A percentile compares a stretch with the other conserved stretches of the same genome.
Evolutionary conservation across 2,329 filamentous ascomycete genomes (phyloP).

Genomic region (Fusarium lyarnte): DNA sequence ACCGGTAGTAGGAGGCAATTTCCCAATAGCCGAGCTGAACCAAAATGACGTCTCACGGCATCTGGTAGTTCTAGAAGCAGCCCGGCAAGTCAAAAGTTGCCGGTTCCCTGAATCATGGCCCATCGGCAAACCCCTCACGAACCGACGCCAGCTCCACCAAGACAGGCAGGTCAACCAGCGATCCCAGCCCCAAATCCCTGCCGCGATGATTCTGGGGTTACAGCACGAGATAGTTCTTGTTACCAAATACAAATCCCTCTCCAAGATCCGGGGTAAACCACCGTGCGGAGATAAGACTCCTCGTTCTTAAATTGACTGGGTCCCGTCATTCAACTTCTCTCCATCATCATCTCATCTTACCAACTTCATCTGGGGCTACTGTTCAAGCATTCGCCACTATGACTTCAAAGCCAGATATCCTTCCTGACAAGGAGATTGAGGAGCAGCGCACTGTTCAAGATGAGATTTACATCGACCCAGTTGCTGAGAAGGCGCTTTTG

Average conservation of each 20-base stretch:
- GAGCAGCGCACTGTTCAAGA: constrained; percentile 19
- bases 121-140: constrained; percentile 30
- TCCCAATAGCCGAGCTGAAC: not conserved
- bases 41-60: not conserved
- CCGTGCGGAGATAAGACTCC: constrained; percentile 29
- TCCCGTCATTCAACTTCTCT: not conserved
- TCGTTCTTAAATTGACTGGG: constrained; percentile 28
- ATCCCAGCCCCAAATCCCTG: constrained; percentile 16
- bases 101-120: constrained; percentile 22
- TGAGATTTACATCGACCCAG: constrained; percentile 45
- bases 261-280: constrained; percentile 24
- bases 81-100: constrained; percentile 18
- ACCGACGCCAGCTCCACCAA: constrained; percentile 14
- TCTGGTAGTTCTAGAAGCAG: not conserved
- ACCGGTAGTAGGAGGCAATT: not conserved
- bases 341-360: not conserved
- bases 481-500: constrained; percentile 53
- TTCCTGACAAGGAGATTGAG: constrained; percentile 35
- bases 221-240: not conserved
- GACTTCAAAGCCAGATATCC: constrained; percentile 19
- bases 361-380: too few relatives aligned
- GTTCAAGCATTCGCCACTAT: constrained; percentile 6
- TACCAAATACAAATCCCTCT: constrained; percentile 11
- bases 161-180: constrained; percentile 5
- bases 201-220: constrained; percentile 24